Percentiles rank a stretch among this genome's conserved stretches.
Conservation (phyloP, 169 alveolate genomes). For the Fabrea salina region DNA sequence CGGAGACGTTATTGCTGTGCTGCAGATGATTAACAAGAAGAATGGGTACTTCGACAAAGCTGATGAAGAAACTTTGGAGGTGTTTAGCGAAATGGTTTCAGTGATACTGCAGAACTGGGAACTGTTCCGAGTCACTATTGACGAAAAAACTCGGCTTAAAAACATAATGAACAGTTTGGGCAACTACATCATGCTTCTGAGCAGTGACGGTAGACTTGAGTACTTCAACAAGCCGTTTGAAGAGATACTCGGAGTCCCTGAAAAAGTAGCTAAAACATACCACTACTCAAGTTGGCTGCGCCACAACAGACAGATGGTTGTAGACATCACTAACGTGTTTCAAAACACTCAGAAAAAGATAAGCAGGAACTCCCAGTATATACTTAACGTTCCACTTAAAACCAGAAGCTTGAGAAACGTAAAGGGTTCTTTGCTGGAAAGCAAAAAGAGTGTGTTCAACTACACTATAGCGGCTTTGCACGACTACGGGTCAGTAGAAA, state of each 20-base stretch:
- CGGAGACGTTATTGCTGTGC: slow-evolving; percentile 26
- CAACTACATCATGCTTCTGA: background rate
- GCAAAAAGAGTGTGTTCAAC: background rate
- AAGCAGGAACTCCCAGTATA: background rate
- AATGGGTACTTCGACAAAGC: background rate
- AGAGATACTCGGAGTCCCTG: slow-evolving; percentile 2
- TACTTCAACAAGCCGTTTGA: slow-evolving; percentile 17
- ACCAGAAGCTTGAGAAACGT: background rate
- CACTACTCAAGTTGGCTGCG: slow-evolving; percentile 12
- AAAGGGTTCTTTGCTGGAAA: background rate
- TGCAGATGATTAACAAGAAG: slow-evolving; percentile 25
- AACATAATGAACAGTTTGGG: background rate
- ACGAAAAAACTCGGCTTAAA: background rate
- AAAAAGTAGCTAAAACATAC: background rate
- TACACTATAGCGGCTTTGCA: background rate
- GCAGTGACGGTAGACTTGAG: background rate
- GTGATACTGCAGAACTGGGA: background rate
- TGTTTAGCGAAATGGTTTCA: background rate
- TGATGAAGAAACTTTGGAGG: background rate
- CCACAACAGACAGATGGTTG: background rate
- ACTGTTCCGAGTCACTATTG: background rate
- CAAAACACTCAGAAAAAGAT: background rate
- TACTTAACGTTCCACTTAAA: background rate
- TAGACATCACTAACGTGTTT: background rate
- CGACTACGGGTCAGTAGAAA: background rate